A percentile compares a stretch with the other conserved stretches of the same genome.
Conservation (phyloP, 495 filamentous ascomycete genomes). For the Baudoinia panamericana region DNA sequence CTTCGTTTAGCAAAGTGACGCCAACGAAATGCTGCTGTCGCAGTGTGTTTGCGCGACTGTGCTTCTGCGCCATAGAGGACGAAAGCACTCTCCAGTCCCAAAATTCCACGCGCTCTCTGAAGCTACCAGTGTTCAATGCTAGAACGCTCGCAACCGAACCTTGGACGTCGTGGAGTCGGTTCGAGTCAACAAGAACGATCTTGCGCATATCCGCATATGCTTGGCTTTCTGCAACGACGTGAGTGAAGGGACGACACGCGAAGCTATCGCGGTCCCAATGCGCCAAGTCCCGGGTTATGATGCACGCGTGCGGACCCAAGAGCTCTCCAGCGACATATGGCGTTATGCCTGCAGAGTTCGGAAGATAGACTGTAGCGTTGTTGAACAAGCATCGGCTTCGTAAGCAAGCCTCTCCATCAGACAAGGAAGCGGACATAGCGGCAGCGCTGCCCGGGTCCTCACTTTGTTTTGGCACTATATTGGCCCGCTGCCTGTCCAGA, state of each 20-base stretch:
- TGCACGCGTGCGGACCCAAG: neutral
- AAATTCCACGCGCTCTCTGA: constrained; percentile 13
- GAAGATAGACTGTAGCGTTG: constrained; percentile 15
- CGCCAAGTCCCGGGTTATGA: neutral
- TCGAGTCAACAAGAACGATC: constrained; percentile 17
- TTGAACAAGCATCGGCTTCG: constrained; percentile 8
- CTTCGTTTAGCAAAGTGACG: constrained; percentile 1
- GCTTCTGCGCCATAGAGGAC: too few species aligned
- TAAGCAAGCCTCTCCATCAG: too few species aligned
- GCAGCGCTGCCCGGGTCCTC: too few species aligned
- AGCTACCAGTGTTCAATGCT: constrained; percentile 7
- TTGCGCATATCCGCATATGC: constrained; percentile 15
- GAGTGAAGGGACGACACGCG: neutral
- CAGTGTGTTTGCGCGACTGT: too few species aligned
- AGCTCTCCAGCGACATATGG: constrained; percentile 18
- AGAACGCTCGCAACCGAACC: constrained; percentile 1
- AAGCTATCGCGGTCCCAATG: constrained; percentile 19
- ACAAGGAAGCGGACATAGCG: too few species aligned
- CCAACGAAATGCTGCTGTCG: constrained; percentile 7
- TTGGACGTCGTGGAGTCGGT: neutral
- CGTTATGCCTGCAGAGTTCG: constrained; percentile 15
- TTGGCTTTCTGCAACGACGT: constrained; percentile 16
- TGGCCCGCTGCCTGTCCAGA: too few species aligned
- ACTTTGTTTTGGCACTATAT: too few species aligned
- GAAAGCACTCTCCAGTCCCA: constrained; percentile 22